Percentiles rank a stretch among this genome's conserved stretches.
Evolutionary conservation across 2,329 filamentous ascomycete species (phyloP).

Genomic region (Truncatella angustata): DNA sequence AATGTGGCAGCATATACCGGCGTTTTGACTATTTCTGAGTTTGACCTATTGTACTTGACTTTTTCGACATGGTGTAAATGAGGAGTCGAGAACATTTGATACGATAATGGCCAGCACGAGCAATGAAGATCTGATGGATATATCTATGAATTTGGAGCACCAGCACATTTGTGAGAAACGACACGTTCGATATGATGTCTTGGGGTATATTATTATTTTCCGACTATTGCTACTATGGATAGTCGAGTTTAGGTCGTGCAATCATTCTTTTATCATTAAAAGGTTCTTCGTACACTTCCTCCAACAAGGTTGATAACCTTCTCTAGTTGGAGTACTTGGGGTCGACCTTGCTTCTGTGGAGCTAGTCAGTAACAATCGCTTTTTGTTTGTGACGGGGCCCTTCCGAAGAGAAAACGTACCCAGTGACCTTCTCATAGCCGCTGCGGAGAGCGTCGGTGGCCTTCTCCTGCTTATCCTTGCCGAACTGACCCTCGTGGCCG

Average conservation of each 20-base stretch:
- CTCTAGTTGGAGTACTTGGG: conserved; percentile 32
- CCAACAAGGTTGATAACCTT: not conserved
- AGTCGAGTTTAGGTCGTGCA: not conserved
- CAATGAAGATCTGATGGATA: not conserved
- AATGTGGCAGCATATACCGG: not conserved
- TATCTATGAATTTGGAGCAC: not conserved
- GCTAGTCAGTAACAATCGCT: not conserved
- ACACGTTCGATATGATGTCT: too few relatives aligned
- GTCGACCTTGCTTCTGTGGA: conserved; percentile 33
- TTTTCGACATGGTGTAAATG: not conserved
- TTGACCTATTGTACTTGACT: not conserved
- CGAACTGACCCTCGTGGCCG: conserved; percentile 17
- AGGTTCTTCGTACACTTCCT: too few relatives aligned
- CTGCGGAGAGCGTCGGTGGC: conserved; percentile 31
- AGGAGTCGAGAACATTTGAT: too few relatives aligned
- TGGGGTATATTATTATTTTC: not conserved
- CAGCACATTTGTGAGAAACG: too few relatives aligned
- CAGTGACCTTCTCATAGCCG: conserved; percentile 36
- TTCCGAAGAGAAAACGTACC: too few relatives aligned
- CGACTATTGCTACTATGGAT: not conserved
- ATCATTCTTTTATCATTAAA: not conserved
- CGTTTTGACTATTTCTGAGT: not conserved
- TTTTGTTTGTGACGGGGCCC: not conserved
- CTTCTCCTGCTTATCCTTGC: conserved; percentile 25
- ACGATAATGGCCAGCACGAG: not conserved